These are phyloP conservation scores for Delphinella strobiligena DNA, from an alignment of 2,329 filamentous ascomycete species.

Conservation along the genomic window DNA sequence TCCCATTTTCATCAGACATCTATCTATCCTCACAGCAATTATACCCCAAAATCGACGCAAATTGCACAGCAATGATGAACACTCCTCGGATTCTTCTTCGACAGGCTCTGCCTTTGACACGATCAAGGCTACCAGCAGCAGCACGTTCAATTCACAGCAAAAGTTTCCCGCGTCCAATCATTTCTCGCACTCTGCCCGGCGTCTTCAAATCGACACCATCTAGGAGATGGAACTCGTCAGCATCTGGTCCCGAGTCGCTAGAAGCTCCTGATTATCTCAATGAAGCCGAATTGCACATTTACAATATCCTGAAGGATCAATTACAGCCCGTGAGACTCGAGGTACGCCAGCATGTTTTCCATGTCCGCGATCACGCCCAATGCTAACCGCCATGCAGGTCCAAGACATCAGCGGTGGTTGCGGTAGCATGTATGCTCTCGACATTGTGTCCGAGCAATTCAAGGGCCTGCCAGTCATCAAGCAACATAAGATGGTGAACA, in stretches of 20 bases:
- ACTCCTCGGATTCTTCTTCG: background rate
- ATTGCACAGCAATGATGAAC: background rate
- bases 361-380: no score
- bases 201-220: background rate
- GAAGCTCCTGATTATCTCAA: slow-evolving; percentile 36
- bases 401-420: slow-evolving; percentile 75
- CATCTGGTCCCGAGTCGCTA: slow-evolving; percentile 4
- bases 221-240: slow-evolving; percentile 2
- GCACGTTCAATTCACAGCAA: background rate
- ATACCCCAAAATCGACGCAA: no score
- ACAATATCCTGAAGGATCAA: slow-evolving; percentile 31
- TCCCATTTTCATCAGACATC: background rate
- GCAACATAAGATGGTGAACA: slow-evolving; percentile 73
- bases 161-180: background rate
- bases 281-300: slow-evolving; percentile 34
- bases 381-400: slow-evolving; percentile 40
- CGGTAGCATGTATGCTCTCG: slow-evolving; percentile 78
- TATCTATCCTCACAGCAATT: no score
- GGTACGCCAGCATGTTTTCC: slow-evolving; percentile 19
- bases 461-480: slow-evolving; percentile 60
- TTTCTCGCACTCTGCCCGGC: background rate
- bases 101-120: no score
- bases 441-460: slow-evolving; percentile 62
- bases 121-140: background rate
- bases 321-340: slow-evolving; percentile 33